Percentiles rank a stretch among this genome's conserved stretches.
These are phyloP conservation scores for Plasmodiophora brassicae DNA, from an alignment of 208 protist species.

Conservation along the genomic window DNA sequence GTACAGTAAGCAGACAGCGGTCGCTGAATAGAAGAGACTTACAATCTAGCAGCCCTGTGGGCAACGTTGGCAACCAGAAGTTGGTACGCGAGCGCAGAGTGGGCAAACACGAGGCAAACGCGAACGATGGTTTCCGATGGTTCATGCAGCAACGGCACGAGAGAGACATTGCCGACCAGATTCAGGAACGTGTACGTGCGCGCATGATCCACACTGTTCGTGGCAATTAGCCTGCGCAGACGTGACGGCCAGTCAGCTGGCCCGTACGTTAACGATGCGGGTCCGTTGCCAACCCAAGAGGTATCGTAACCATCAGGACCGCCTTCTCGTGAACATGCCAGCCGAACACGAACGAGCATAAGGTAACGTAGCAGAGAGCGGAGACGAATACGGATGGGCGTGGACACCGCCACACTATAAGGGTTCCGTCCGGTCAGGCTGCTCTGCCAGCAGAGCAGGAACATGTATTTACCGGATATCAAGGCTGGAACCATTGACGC, in stretches of 20 bases:
- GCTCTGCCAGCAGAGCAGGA: too few relatives aligned
- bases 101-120: background rate
- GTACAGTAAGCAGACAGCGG: background rate
- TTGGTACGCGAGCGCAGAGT: background rate
- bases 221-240: background rate
- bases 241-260: background rate
- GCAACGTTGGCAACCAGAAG: background rate
- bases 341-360: constrained; percentile 67
- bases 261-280: background rate
- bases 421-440: too few relatives aligned
- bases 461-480: background rate
- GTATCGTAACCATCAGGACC: constrained; percentile 63
- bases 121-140: background rate
- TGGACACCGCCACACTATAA: background rate
- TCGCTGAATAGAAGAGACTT: background rate
- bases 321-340: constrained; percentile 81
- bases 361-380: constrained; percentile 33
- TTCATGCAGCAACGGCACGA: background rate
- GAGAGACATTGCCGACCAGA: background rate
- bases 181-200: background rate
- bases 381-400: background rate
- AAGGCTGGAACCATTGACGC: background rate
- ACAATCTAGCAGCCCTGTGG: background rate
- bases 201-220: background rate
- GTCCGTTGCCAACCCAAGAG: constrained; percentile 44